Percentiles rank a stretch among this genome's conserved stretches.
Conservation (phyloP, 2,329 filamentous ascomycete species). For the Alternaria gansuensis region DNA sequence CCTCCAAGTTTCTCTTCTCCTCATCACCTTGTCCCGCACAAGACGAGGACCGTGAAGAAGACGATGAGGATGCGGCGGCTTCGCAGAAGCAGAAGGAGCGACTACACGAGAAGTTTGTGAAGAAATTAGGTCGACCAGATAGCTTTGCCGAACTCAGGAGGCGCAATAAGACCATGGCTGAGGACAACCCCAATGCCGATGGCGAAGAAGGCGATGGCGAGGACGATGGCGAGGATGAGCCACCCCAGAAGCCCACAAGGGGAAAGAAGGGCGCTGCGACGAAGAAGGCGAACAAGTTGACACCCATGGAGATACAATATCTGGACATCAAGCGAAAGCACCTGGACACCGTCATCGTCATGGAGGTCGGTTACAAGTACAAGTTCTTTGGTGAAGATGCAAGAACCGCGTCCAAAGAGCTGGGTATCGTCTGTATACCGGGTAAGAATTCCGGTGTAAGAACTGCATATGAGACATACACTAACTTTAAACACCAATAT, state of each 20-base stretch:
- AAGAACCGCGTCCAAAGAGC: constrained; percentile 82
- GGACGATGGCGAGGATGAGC: constrained; percentile 64
- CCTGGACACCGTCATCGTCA: constrained; percentile 86
- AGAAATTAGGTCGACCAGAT: constrained; percentile 87
- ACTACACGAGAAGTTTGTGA: constrained; percentile 85
- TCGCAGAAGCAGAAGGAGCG: constrained; percentile 70
- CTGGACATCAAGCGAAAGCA: constrained; percentile 93
- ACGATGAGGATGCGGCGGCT: constrained; percentile 60
- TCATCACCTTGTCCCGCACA: constrained; percentile 57
- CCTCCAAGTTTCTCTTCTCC: constrained; percentile 68
- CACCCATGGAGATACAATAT: constrained; percentile 92
- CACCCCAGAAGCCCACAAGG: constrained; percentile 60
- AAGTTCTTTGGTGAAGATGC: constrained; percentile 97
- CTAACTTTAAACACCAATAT: constrained; percentile 80
- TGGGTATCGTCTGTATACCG: constrained; percentile 95
- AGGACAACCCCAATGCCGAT: constrained; percentile 62
- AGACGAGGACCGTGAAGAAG: constrained; percentile 46
- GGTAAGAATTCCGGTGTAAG: constrained; percentile 46
- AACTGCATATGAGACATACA: background rate
- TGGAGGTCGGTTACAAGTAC: constrained; percentile 98
- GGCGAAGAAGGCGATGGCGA: constrained; percentile 65
- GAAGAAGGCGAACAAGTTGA: constrained; percentile 84
- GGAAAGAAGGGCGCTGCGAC: constrained; percentile 60
- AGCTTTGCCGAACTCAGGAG: constrained; percentile 75
- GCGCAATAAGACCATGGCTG: constrained; percentile 63